Percentiles rank a stretch among this genome's conserved stretches.
These are phyloP conservation scores for Colletotrichum theobromicola DNA, from an alignment of 2,329 filamentous ascomycete genomes.

Conservation along the genomic window DNA sequence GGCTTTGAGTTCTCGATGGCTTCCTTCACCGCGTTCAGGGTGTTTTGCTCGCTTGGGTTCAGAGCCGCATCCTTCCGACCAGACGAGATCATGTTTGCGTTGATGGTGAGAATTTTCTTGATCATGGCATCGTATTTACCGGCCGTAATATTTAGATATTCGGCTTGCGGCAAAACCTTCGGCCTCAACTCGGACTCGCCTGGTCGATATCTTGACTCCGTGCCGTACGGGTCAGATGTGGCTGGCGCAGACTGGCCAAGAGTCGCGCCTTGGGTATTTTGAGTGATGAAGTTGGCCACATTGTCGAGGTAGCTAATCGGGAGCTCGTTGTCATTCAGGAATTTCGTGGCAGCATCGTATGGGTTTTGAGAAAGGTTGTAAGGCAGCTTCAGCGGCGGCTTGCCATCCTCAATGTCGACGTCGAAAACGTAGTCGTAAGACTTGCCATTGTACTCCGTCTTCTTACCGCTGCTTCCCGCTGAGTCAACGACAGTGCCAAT, in stretches of 20 bases:
- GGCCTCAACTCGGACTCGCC: slow-evolving; percentile 75
- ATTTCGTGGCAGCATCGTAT: slow-evolving; percentile 89
- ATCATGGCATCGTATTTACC: slow-evolving; percentile 76
- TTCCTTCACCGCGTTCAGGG: slow-evolving; percentile 64
- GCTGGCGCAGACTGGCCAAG: slow-evolving; percentile 66
- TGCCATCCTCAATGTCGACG: slow-evolving; percentile 93
- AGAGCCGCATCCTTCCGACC: slow-evolving; percentile 77
- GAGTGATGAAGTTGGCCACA: slow-evolving; percentile 89
- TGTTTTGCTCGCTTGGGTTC: slow-evolving; percentile 72
- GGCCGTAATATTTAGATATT: slow-evolving; percentile 78
- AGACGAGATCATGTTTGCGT: slow-evolving; percentile 72
- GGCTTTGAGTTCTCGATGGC: slow-evolving; percentile 66
- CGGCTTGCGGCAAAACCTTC: slow-evolving; percentile 76
- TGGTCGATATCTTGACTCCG: slow-evolving; percentile 79
- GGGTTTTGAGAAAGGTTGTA: slow-evolving; percentile 93
- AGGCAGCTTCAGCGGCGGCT: slow-evolving; percentile 90
- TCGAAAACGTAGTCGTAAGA: slow-evolving; percentile 98
- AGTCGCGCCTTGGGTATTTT: slow-evolving; percentile 86
- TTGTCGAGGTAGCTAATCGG: slow-evolving; percentile 88
- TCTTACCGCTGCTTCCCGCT: slow-evolving; percentile 80
- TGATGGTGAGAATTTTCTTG: slow-evolving; percentile 79
- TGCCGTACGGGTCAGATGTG: slow-evolving; percentile 75
- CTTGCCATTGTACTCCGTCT: slow-evolving; percentile 79
- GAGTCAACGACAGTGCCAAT: slow-evolving; percentile 95
- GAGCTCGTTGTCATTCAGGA: slow-evolving; percentile 87